Conservation (phyloP, 2,329 filamentous ascomycete genomes). For the Fusarium equiseti region DNA sequence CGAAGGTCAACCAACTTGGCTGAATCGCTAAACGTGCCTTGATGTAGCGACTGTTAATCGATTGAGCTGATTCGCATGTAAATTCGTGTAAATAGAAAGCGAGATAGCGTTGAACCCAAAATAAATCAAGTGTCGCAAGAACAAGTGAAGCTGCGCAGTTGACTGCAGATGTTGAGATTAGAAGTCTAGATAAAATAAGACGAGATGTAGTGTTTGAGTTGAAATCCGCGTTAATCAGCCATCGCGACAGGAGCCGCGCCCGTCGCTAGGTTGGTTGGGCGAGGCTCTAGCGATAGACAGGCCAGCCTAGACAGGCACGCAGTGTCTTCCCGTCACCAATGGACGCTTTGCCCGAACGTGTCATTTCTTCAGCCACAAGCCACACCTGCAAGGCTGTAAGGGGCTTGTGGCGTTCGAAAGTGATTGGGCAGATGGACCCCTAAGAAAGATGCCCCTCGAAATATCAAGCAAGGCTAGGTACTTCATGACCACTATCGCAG, state of each 20-base stretch:
- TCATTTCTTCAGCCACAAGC: conserved; percentile 12
- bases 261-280: conserved; percentile 10
- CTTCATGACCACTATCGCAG: neutral
- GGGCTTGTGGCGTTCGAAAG: conserved; percentile 23
- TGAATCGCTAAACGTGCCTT: neutral
- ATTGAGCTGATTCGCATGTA: conserved; percentile 3
- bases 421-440: conserved; percentile 25
- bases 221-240: conserved; percentile 22
- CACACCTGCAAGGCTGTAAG: conserved; percentile 35
- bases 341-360: neutral
- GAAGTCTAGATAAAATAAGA: conserved; percentile 7
- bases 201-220: conserved; percentile 11
- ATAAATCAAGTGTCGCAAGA: neutral
- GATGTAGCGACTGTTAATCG: neutral
- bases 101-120: neutral
- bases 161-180: neutral
- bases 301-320: neutral
- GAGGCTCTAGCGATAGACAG: conserved; percentile 26
- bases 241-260: conserved; percentile 30
- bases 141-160: conserved; percentile 4
- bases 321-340: conserved; percentile 26
- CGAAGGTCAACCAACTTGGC: conserved; percentile 1
- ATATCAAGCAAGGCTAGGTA: conserved; percentile 7
- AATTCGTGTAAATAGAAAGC: neutral
- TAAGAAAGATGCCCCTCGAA: conserved; percentile 24